Conservation (phyloP, 2,329 filamentous ascomycete genomes). For the Rhynchosporium graminicola region DNA sequence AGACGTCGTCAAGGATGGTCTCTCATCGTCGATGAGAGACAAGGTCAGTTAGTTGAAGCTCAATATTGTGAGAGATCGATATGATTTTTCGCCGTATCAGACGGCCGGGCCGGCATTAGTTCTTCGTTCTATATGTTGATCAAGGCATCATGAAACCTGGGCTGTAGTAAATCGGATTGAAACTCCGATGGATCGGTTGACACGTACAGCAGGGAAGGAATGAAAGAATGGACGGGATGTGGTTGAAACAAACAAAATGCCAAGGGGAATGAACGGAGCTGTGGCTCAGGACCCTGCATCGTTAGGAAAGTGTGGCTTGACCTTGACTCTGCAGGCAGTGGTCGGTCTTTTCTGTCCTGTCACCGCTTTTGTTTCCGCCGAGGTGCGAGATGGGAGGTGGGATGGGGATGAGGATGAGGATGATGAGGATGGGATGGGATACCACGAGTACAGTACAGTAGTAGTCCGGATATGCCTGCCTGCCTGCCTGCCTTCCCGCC, state of each 20-base stretch:
- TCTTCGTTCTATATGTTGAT: neutral
- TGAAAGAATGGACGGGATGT: neutral
- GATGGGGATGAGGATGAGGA: too few species aligned
- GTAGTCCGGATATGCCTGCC: neutral
- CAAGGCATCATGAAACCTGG: too few species aligned
- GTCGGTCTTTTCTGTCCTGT: neutral
- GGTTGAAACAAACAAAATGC: neutral
- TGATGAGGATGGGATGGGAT: too few species aligned
- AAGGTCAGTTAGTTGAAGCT: neutral
- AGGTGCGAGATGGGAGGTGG: too few species aligned
- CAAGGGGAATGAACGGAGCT: neutral
- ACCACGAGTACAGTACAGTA: neutral
- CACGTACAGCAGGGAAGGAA: neutral
- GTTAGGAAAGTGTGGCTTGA: slow-evolving; percentile 2
- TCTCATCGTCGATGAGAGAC: neutral
- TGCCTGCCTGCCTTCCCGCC: neutral
- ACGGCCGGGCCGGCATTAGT: neutral
- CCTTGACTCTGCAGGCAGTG: too few species aligned
- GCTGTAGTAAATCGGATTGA: neutral
- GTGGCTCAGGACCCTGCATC: slow-evolving; percentile 8
- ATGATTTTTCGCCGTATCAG: neutral
- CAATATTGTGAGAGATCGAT: neutral
- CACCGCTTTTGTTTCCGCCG: slow-evolving; percentile 1
- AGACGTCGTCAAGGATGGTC: neutral
- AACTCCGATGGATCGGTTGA: neutral